These are phyloP conservation scores for Backusella sp. DNA, from an alignment of 192 early-diverging fungal species.

Conservation along the genomic window DNA sequence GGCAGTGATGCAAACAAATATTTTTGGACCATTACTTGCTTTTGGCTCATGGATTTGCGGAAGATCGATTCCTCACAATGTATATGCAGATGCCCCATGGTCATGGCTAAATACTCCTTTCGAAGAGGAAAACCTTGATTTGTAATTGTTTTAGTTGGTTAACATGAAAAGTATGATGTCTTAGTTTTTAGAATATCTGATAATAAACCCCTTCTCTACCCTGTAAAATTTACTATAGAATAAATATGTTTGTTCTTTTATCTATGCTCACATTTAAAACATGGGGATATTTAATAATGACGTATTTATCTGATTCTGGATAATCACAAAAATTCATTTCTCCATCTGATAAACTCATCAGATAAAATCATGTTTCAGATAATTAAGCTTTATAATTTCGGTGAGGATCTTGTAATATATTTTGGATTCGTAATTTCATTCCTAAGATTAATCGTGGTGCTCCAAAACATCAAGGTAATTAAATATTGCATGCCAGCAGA, in stretches of 20 bases:
- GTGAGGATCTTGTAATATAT: neutral
- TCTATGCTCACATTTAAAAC: neutral
- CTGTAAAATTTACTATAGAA: neutral
- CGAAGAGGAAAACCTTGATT: constrained; percentile 13
- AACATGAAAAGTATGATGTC: neutral
- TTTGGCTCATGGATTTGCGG: constrained; percentile 29
- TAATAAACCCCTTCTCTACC: neutral
- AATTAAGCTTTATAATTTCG: neutral
- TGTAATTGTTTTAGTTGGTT: neutral
- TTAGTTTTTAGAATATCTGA: neutral
- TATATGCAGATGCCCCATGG: constrained; percentile 25
- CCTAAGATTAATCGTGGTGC: neutral
- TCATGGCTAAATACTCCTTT: constrained; percentile 16
- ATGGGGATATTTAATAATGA: neutral
- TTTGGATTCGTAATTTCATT: neutral
- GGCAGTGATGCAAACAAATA: constrained; percentile 28
- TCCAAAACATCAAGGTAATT: neutral
- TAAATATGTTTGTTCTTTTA: neutral
- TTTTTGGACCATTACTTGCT: constrained; percentile 23
- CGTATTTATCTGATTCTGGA: neutral
- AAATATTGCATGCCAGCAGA: neutral
- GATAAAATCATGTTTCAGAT: neutral
- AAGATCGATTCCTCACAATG: constrained; percentile 17
- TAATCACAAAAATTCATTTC: neutral
- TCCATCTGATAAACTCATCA: neutral